These are phyloP conservation scores for Cryptococcus sp. DNA, from an alignment of 1,284 basidiomycete species.

Conservation along the genomic window DNA sequence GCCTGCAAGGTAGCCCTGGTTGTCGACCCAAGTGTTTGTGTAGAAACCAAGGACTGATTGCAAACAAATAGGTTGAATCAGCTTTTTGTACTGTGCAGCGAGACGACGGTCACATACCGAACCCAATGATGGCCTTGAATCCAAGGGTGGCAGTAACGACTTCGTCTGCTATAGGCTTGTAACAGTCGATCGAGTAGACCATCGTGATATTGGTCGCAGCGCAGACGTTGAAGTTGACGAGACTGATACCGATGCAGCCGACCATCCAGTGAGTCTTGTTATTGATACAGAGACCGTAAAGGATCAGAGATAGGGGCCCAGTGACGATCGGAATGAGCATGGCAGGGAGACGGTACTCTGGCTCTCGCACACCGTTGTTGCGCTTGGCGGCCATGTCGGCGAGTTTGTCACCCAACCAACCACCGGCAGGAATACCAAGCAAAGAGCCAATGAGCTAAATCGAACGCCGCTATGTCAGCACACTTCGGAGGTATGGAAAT, in stretches of 20 bases:
- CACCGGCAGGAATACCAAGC: not conserved
- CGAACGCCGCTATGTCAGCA: not conserved
- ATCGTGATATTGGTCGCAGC: not conserved
- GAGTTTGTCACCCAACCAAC: not conserved
- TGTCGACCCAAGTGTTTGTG: not conserved
- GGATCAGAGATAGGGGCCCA: not conserved
- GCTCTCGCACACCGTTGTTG: not conserved
- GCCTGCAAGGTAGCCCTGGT: not conserved
- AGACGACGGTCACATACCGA: not conserved
- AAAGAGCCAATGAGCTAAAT: constrained; percentile 1
- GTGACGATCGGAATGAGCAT: constrained; percentile 1
- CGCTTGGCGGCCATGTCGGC: not conserved
- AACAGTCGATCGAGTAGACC: not conserved
- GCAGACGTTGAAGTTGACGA: constrained; percentile 1
- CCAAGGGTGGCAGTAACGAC: not conserved
- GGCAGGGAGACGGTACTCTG: not conserved
- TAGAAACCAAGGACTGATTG: not conserved
- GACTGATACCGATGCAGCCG: not conserved
- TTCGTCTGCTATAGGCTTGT: not conserved
- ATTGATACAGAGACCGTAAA: not conserved
- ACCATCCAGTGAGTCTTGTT: constrained; percentile 1
- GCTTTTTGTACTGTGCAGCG: not conserved
- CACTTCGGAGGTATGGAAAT: not conserved
- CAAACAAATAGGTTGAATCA: too few species aligned
- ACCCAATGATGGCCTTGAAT: not conserved